phyloP scores from a whole-genome alignment of 2,329 filamentous ascomycete genomes.

The Talaromyces sp. region DNA sequence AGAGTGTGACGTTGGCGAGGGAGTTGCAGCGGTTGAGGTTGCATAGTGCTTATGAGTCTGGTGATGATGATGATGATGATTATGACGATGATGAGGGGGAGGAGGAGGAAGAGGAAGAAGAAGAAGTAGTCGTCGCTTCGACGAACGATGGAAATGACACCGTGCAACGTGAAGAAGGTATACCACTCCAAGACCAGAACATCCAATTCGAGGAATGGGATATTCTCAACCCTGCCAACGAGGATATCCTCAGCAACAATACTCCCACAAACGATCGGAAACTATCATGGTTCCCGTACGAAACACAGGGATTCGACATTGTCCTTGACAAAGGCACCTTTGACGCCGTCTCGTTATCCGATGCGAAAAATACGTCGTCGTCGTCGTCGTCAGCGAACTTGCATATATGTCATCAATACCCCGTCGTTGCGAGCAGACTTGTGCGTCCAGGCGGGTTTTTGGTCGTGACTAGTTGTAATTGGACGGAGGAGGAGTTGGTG shows the following conservation, averaged over 20 bases:
- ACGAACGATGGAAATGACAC: neutral
- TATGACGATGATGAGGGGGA: constrained; percentile 44
- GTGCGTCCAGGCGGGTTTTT: constrained; percentile 68
- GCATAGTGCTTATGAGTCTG: constrained; percentile 31
- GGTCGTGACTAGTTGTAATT: constrained; percentile 93
- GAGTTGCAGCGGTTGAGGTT: constrained; percentile 49
- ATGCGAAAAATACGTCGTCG: constrained; percentile 24
- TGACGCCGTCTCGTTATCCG: constrained; percentile 76
- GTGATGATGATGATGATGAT: constrained; percentile 16
- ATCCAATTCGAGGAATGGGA: constrained; percentile 60
- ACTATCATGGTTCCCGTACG: constrained; percentile 36
- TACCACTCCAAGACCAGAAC: constrained; percentile 11
- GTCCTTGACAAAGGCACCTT: constrained; percentile 98
- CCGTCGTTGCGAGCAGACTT: constrained; percentile 60
- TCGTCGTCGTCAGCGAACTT: too few relatives aligned
- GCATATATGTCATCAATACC: constrained; percentile 70
- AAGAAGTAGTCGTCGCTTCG: constrained; percentile 21
- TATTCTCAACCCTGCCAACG: constrained; percentile 45
- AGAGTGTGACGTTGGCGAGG: constrained; percentile 68
- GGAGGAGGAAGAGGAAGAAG: constrained; percentile 22
- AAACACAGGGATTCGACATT: constrained; percentile 67
- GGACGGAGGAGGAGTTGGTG: constrained; percentile 83
- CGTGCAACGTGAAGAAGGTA: constrained; percentile 9
- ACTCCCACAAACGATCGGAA: neutral
- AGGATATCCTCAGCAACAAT: neutral